Evolutionary conservation across 805 yeast species (phyloP), one percentile per base, ranked within the genome.

Genomic region (Sugiyamaella floridensis): DNA sequence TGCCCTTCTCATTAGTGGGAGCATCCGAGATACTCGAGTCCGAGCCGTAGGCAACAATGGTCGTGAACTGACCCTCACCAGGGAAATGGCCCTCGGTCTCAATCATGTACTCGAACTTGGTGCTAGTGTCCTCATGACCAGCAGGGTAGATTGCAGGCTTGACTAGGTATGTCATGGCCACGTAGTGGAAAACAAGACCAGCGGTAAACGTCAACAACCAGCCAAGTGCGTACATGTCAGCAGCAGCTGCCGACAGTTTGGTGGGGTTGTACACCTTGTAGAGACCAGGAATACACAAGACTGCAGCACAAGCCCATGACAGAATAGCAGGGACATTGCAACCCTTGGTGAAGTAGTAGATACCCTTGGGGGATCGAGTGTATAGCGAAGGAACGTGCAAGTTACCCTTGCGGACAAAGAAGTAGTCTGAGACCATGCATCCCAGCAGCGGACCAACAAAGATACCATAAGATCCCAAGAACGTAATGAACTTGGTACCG

Each of bases 391-490:
- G 50, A 12, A 47, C 50, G 19, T 47, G 50, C 22, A 47, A 19
- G 41, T 71, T 67, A 47, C 70, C 66, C 37, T 68, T 65, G 58
- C 79, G 67, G n/a, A 74, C 66, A 1, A 75, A 22, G 60, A 63
- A 71, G 59, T 61, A 74, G 47, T 76, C 79, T 34, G 71, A 64
- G 28, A 68, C 50, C 29, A 67, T 59, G 47, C 76, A 62, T 1
- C 69, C 75, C 29, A 69, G 66, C 42, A 74, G 55, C 10, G 78
- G 76, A 2, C 73, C 67, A 49, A 71, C 63, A 58, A 74, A 67
- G 15, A 73, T 71, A 9, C 72, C 64, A 61, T 71, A 74, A 9
- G 67, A 58, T 0, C 70, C 60, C 62, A 73, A 63, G 51, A 66
- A 68, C 18, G 59, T 62, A 29, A 69, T 60, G 60, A 74, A 72